Conservation (phyloP, 495 filamentous ascomycete genomes). For the Echria macrotheca region DNA sequence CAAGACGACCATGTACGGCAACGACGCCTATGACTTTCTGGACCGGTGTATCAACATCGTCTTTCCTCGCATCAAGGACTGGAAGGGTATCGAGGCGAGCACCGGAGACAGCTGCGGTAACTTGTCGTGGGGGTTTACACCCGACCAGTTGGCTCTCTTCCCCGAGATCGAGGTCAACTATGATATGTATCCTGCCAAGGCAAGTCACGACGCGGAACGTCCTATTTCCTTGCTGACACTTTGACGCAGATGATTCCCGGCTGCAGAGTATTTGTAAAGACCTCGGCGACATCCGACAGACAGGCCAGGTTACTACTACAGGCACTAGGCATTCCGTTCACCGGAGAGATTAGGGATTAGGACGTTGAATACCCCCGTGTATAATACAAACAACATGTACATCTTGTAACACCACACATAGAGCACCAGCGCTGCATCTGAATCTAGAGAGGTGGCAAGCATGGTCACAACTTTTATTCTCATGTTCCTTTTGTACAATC, state of each 20-base stretch:
- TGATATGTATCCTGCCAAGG: slow-evolving; percentile 62
- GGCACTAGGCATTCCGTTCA: slow-evolving; percentile 78
- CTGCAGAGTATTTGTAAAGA: slow-evolving; percentile 81
- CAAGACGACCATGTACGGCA: slow-evolving; percentile 62
- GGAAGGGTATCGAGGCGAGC: slow-evolving; percentile 63
- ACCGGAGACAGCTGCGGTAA: slow-evolving; percentile 84
- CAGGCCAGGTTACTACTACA: slow-evolving; percentile 84
- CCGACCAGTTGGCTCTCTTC: slow-evolving; percentile 70
- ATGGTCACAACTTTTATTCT: neutral
- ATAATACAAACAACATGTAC: slow-evolving; percentile 18
- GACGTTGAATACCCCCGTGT: slow-evolving; percentile 15
- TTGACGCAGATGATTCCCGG: slow-evolving; percentile 90
- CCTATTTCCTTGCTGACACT: no score
- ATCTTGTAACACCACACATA: slow-evolving; percentile 13
- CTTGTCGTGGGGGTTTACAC: slow-evolving; percentile 69
- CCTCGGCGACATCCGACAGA: slow-evolving; percentile 79
- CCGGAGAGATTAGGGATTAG: slow-evolving; percentile 56
- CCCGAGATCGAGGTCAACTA: slow-evolving; percentile 92
- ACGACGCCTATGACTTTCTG: slow-evolving; percentile 83
- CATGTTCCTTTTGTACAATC: neutral
- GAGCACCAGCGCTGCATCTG: neutral
- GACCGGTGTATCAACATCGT: slow-evolving; percentile 82
- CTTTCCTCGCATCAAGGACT: slow-evolving; percentile 91
- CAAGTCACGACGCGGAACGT: neutral
- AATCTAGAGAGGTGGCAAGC: neutral